These are phyloP conservation scores for Mitragyna speciosa DNA, from an alignment of 257 asterid genomes.

Conservation along the genomic window DNA sequence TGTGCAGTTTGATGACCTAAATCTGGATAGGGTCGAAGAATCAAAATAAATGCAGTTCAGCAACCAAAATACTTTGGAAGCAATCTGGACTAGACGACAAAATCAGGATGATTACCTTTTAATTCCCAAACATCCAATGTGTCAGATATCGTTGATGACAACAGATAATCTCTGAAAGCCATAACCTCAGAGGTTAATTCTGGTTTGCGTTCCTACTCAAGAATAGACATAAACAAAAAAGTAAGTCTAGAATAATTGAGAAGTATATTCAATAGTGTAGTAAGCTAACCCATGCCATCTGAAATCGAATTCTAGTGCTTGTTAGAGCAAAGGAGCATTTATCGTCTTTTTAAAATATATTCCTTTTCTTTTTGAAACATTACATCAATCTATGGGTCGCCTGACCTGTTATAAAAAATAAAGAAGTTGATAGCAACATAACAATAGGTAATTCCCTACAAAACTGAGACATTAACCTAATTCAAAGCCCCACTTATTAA, in stretches of 20 bases:
- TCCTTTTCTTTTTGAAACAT: not conserved
- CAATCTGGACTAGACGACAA: not conserved
- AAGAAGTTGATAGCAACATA: not conserved
- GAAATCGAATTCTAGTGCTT: not conserved
- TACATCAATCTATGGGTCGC: not conserved
- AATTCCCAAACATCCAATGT: slow-evolving; percentile 93
- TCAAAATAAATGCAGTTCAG: slow-evolving; percentile 1
- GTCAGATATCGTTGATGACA: slow-evolving; percentile 89
- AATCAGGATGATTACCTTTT: slow-evolving; percentile 56
- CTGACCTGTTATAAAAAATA: not conserved
- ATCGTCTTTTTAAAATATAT: not conserved
- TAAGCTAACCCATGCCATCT: not conserved
- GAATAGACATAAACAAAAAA: slow-evolving; percentile 26
- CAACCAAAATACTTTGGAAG: slow-evolving; percentile 3
- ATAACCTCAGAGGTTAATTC: slow-evolving; percentile 89
- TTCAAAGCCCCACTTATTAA: not conserved
- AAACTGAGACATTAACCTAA: not conserved
- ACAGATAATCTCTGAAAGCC: slow-evolving; percentile 94
- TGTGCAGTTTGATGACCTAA: slow-evolving; percentile 99
- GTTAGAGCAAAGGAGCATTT: not conserved
- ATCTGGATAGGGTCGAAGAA: slow-evolving; percentile 48
- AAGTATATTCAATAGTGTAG: not conserved
- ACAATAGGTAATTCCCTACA: not conserved
- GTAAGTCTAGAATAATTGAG: not conserved
- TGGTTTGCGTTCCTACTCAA: slow-evolving; percentile 86